These are phyloP conservation scores for Septoria petroselini DNA, from an alignment of 2,329 filamentous ascomycete genomes.

Conservation along the genomic window DNA sequence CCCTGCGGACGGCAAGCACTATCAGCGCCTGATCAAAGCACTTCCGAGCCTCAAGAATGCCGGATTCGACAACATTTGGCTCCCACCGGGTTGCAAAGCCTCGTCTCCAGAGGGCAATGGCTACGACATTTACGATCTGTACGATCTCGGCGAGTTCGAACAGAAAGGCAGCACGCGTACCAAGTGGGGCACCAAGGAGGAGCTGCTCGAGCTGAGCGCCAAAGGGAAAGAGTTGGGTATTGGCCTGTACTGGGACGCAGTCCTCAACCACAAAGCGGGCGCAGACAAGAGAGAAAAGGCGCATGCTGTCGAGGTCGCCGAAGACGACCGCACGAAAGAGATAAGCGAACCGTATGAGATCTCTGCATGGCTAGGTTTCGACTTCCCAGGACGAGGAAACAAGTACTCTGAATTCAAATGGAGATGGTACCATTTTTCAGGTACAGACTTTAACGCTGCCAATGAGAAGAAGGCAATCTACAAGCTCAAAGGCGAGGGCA, in stretches of 20 bases:
- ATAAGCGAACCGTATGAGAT: conserved; percentile 46
- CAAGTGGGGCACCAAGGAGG: conserved; percentile 66
- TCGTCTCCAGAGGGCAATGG: conserved; percentile 58
- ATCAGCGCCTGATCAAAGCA: conserved; percentile 54
- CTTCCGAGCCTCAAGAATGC: conserved; percentile 56
- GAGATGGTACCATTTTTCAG: conserved; percentile 64
- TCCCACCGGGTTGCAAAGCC: conserved; percentile 67
- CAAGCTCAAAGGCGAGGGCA: conserved; percentile 52
- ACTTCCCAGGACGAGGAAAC: conserved; percentile 59
- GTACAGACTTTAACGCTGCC: conserved; percentile 61
- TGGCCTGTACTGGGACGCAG: conserved; percentile 64
- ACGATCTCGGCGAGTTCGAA: conserved; percentile 60
- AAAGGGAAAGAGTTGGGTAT: conserved; percentile 54
- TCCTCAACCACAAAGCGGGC: conserved; percentile 68
- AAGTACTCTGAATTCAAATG: conserved; percentile 62
- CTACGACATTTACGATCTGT: conserved; percentile 59
- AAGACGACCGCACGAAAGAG: conserved; percentile 25
- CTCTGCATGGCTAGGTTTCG: conserved; percentile 64
- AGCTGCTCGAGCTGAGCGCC: conserved; percentile 53
- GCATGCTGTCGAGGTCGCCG: conserved; percentile 60
- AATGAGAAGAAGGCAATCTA: conserved; percentile 60
- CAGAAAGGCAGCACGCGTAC: conserved; percentile 61
- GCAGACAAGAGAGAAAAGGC: conserved; percentile 64
- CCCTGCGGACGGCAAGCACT: conserved; percentile 61
- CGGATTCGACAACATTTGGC: conserved; percentile 63